A percentile compares a stretch with the other conserved stretches of the same genome.
Conservation (phyloP, 495 filamentous ascomycete genomes). For the Hypoxylon trugodes region DNA sequence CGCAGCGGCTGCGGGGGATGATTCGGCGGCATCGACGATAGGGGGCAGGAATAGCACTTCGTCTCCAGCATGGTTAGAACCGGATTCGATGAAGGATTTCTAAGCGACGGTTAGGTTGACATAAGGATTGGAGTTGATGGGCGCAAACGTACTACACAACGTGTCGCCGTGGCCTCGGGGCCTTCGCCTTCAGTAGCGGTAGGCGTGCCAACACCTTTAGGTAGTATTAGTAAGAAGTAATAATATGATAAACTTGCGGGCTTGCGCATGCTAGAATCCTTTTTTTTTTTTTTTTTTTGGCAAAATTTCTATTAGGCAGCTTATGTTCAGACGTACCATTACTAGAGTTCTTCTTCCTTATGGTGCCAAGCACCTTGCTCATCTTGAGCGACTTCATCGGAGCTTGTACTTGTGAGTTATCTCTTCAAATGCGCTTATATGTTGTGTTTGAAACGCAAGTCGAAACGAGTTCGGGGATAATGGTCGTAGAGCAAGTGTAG, state of each 20-base stretch:
- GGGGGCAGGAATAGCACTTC: conserved; percentile 93
- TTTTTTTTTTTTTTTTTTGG: too few relatives aligned
- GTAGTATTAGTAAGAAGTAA: conserved; percentile 13
- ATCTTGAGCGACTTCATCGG: conserved; percentile 62
- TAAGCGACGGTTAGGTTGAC: conserved; percentile 31
- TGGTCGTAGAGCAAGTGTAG: background rate
- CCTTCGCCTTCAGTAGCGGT: conserved; percentile 52
- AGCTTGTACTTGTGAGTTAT: background rate
- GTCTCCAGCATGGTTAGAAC: conserved; percentile 72
- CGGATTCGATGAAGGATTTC: conserved; percentile 80
- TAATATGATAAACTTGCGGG: background rate
- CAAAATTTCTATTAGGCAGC: too few relatives aligned
- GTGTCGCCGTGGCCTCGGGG: conserved; percentile 65
- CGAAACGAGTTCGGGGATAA: conserved; percentile 2
- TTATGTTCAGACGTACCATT: conserved; percentile 43
- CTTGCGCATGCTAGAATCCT: background rate
- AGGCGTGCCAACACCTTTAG: conserved; percentile 30
- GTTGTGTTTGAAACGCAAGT: conserved; percentile 1
- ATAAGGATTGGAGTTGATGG: conserved; percentile 29
- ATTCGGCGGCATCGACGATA: conserved; percentile 95
- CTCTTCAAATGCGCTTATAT: conserved; percentile 22
- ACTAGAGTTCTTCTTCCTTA: conserved; percentile 53
- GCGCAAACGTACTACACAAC: conserved; percentile 56
- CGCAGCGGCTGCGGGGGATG: conserved; percentile 82
- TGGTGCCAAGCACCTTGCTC: conserved; percentile 63